phyloP scores from a whole-genome alignment of 148 eudicot genomes.

The Persicaria tinctoria region DNA sequence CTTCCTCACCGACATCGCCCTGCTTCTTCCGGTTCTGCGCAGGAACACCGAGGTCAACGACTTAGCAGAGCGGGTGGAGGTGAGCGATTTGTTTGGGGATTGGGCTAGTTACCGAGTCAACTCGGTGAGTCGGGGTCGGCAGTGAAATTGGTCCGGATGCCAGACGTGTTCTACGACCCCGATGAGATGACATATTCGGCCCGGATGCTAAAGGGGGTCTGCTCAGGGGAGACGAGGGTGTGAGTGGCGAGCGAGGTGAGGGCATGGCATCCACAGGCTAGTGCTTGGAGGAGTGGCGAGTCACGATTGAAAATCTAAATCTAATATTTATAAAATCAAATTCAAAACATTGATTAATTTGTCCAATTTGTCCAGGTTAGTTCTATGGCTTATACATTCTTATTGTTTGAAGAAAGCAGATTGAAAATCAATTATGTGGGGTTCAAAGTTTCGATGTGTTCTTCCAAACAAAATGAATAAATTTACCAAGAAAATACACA shows the following conservation, averaged over 20 bases:
- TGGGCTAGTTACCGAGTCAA: background rate
- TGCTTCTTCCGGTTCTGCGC: background rate
- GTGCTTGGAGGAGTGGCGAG: slow-evolving; percentile 23
- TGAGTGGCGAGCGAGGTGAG: slow-evolving; percentile 26
- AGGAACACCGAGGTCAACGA: slow-evolving; percentile 1
- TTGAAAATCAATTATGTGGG: too few relatives aligned
- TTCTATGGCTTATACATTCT: too few relatives aligned
- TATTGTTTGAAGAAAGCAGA: too few relatives aligned
- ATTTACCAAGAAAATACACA: too few relatives aligned
- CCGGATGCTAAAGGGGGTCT: slow-evolving; percentile 17
- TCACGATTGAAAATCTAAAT: background rate
- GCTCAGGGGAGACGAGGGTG: slow-evolving; percentile 16
- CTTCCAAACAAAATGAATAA: too few relatives aligned
- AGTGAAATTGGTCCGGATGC: background rate
- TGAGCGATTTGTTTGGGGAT: background rate
- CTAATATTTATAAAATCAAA: too few relatives aligned
- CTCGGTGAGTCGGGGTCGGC: background rate
- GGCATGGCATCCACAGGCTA: slow-evolving; percentile 13
- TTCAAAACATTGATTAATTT: too few relatives aligned
- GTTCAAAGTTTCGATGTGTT: too few relatives aligned
- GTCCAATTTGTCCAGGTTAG: too few relatives aligned
- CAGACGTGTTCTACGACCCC: background rate
- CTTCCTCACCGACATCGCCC: background rate
- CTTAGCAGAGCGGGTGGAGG: background rate
- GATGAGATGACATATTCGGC: background rate